Conservation (phyloP, 192 early-diverging fungal genomes). For the Coemansia sp. region DNA sequence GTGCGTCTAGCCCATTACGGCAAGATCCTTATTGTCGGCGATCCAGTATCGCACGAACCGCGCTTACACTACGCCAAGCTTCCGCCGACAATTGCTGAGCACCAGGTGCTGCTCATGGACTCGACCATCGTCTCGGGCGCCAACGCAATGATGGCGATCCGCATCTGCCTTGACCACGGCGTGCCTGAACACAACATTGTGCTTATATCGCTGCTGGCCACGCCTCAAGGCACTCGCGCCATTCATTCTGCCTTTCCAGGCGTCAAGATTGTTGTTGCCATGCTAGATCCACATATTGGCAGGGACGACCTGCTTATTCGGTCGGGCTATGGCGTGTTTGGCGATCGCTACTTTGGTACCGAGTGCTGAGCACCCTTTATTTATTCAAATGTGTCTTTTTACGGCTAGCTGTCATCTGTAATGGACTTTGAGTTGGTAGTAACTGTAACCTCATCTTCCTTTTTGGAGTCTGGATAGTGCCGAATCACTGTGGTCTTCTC, state of each 20-base stretch:
- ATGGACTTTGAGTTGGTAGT: conserved; percentile 3
- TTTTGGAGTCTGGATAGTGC: conserved; percentile 11
- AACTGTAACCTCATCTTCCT: conserved; percentile 11
- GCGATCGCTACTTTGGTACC: conserved; percentile 61
- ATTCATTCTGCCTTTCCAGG: conserved; percentile 79
- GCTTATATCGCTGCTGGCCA: conserved; percentile 79
- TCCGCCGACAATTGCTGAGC: conserved; percentile 60
- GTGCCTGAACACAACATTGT: conserved; percentile 83
- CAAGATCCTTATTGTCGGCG: conserved; percentile 88
- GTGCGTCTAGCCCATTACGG: conserved; percentile 79
- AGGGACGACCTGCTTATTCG: conserved; percentile 67
- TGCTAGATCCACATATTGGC: conserved; percentile 70
- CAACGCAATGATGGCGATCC: conserved; percentile 93
- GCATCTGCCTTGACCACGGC: conserved; percentile 87
- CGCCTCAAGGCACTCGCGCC: conserved; percentile 72
- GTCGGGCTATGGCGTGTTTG: conserved; percentile 89
- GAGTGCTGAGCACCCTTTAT: conserved; percentile 15
- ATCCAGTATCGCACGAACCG: conserved; percentile 77
- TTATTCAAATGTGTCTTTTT: background rate
- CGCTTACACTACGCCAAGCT: conserved; percentile 85
- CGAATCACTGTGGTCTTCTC: conserved; percentile 33
- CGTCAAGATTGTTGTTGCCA: conserved; percentile 76
- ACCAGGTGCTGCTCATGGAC: conserved; percentile 77
- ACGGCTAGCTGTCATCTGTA: background rate
- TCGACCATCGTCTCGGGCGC: conserved; percentile 90